Evolutionary conservation across 495 filamentous ascomycete genomes (phyloP).

Genomic region (Penicillium bialowiezense): DNA sequence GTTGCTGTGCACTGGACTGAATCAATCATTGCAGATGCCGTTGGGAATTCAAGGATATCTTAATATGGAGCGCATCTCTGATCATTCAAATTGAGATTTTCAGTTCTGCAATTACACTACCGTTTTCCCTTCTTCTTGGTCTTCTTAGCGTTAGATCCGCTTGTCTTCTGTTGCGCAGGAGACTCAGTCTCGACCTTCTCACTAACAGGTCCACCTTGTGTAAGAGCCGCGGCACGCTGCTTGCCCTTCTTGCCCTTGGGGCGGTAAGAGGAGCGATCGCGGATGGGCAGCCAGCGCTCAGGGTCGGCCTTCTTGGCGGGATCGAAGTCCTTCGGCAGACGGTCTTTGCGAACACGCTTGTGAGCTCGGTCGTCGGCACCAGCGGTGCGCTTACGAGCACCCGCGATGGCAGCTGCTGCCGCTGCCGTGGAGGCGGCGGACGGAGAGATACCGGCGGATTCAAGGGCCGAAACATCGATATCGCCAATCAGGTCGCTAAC

Average conservation of each 20-base stretch:
- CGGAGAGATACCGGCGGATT: conserved; percentile 72
- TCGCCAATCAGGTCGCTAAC: conserved; percentile 62
- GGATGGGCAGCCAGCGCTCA: conserved; percentile 88
- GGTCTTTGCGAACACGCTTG: conserved; percentile 65
- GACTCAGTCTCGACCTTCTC: conserved; percentile 69
- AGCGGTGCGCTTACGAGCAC: conserved; percentile 57
- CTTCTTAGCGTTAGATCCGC: conserved; percentile 54
- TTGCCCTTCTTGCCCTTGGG: conserved; percentile 91
- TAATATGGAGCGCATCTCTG: no score
- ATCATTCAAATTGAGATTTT: neutral
- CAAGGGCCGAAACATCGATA: conserved; percentile 66
- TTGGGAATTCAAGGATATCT: no score
- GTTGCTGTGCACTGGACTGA: neutral
- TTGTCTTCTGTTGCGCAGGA: conserved; percentile 42
- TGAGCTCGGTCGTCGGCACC: conserved; percentile 47
- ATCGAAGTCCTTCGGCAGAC: conserved; percentile 77
- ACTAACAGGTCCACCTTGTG: conserved; percentile 76
- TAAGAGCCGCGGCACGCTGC: conserved; percentile 71
- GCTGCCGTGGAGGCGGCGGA: conserved; percentile 42
- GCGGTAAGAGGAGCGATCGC: conserved; percentile 81
- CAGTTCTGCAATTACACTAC: conserved; percentile 21
- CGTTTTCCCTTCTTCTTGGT: conserved; percentile 79
- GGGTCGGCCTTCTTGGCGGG: conserved; percentile 74
- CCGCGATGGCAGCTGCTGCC: conserved; percentile 36
- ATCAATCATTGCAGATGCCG: no score